Conservation (phyloP, 345 rosid genomes). For the Boechera stricta region DNA sequence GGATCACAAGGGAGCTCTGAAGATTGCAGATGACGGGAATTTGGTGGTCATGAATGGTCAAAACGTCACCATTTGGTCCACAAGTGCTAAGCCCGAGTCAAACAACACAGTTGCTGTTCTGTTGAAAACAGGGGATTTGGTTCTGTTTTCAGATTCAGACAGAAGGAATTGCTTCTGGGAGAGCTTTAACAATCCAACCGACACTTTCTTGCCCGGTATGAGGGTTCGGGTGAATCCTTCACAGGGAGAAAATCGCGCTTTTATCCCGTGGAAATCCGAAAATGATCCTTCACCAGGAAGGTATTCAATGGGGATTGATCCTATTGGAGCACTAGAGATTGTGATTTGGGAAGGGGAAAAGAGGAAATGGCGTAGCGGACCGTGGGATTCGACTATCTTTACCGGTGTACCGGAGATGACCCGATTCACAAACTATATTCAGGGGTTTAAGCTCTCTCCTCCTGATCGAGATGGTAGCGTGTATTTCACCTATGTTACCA, state of each 20-base stretch:
- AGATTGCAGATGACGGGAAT: conserved; percentile 47
- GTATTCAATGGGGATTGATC: conserved; percentile 38
- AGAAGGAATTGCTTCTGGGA: conserved; percentile 47
- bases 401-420: conserved; percentile 51
- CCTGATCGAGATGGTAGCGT: conserved; percentile 42
- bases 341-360: conserved; percentile 35
- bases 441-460: conserved; percentile 60
- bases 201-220: conserved; percentile 46
- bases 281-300: conserved; percentile 47
- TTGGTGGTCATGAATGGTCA: conserved; percentile 40
- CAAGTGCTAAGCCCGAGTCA: conserved; percentile 35
- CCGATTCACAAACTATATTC: conserved; percentile 23
- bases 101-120: conserved; percentile 43
- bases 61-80: conserved; percentile 49
- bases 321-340: conserved; percentile 34
- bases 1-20: conserved; percentile 50
- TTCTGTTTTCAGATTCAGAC: conserved; percentile 37
- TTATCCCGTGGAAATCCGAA: conserved; percentile 32
- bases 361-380: conserved; percentile 46
- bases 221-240: conserved; percentile 22
- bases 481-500: conserved; percentile 53
- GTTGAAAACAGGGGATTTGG: conserved; percentile 55
- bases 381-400: conserved; percentile 44
- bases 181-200: conserved; percentile 53
- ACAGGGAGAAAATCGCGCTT: conserved; percentile 6